Evolutionary conservation across 2,329 filamentous ascomycete species (phyloP).

Genomic region (Tolypocladium nubicola): DNA sequence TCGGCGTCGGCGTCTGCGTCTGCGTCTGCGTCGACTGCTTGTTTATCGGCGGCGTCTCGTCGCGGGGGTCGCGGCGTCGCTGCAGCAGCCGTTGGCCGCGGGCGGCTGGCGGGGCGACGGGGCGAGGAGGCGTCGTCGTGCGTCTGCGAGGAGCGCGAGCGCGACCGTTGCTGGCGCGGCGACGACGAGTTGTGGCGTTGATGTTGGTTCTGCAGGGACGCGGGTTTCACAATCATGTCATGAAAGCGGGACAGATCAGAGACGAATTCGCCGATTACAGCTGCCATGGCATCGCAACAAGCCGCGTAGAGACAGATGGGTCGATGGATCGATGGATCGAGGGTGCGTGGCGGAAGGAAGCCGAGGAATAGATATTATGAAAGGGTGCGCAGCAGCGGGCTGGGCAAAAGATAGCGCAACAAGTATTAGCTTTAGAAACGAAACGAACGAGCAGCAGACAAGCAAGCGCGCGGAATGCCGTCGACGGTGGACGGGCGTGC

Average conservation of each 20-base stretch:
- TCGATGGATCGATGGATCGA: neutral
- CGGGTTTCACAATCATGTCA: slow-evolving; percentile 52
- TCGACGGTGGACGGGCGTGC: neutral
- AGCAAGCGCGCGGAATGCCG: neutral
- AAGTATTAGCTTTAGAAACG: neutral
- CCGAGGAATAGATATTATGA: neutral
- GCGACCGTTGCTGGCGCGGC: slow-evolving; percentile 9
- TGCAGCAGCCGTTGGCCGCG: slow-evolving; percentile 5
- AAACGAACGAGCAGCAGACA: neutral
- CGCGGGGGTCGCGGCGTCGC: slow-evolving; percentile 14
- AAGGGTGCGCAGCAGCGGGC: neutral
- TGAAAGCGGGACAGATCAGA: slow-evolving; percentile 62
- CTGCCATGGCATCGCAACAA: slow-evolving; percentile 43
- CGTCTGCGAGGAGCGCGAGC: slow-evolving; percentile 8
- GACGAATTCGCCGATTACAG: slow-evolving; percentile 61
- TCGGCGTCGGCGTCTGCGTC: neutral
- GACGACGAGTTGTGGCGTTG: slow-evolving; percentile 25
- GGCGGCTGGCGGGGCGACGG: slow-evolving; percentile 16
- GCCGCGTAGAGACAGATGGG: neutral
- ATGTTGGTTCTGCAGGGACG: slow-evolving; percentile 27
- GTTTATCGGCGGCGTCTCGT: slow-evolving; percentile 8
- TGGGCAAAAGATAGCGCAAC: neutral
- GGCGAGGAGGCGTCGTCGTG: slow-evolving; percentile 1
- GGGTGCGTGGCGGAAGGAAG: neutral
- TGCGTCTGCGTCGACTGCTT: neutral